Base-by-base conservation (phyloP, 2,329 filamentous ascomycete species). In the Aureobasidium sp. region DNA sequence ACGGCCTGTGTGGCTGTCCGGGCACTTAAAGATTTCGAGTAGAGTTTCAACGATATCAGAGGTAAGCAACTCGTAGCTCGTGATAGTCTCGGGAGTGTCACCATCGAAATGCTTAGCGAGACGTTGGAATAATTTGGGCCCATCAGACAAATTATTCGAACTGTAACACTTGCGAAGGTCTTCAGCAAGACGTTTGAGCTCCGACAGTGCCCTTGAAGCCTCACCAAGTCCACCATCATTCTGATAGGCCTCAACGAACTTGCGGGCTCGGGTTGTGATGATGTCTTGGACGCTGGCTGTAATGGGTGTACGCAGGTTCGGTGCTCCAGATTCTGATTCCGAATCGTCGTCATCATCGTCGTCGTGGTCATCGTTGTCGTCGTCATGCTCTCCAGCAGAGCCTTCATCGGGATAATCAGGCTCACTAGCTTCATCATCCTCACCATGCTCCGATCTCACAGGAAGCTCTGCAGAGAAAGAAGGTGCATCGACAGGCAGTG, bases 11-110 rank as follows among this genome's bases (percentile, higher is more conserved):
- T 71, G 63, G 61, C 86, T 82, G 67, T 89, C 82, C 0, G 86
- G 80, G 64, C 89, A 87, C 68, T 87, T 89, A 71, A 99, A 92
- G 10, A 96, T 84, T 36, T 89, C 84, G 47, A 97, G 82, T 2
- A 99, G 79, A 10, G 90, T 86, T 48, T 90, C 85, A 12, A 99
- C 92, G 61, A 99, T 85, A 20, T 92, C 90, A 1, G 94, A 97
- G 34, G 90, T 91, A 59, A 97, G 84, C 36, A 99, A 79, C 72
- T 99, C 94, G 52, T 93, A 92, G 74, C 94, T 99, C 0, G 94
- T 99, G 59, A 97, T 92, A 72, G 91, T 96, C 71, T 96, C 89
- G 60, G 96, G 76, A 1, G 94, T 88, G 74, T 97, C 90, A 0
- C 88, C 87, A 69, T 95, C 88, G 69, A 99, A 99, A 71, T 94